Evolutionary conservation across 371 early-diverging fungal genomes (phyloP).

Genomic region (Capillidium rhysosporum): DNA sequence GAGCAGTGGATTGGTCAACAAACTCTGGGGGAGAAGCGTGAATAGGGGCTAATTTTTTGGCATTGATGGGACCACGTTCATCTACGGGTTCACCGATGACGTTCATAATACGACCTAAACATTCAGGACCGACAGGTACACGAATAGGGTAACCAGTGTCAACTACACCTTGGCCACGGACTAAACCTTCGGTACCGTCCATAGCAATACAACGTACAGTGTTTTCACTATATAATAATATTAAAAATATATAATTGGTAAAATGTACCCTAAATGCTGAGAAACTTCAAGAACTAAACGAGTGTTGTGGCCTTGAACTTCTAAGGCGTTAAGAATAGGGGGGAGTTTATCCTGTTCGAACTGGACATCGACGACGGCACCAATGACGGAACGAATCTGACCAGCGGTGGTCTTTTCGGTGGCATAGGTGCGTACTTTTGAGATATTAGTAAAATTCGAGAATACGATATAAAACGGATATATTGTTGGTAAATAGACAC

Average conservation of each 20-base stretch:
- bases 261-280: slow-evolving; percentile 66
- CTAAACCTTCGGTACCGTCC: slow-evolving; percentile 88
- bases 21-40: slow-evolving; percentile 89
- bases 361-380: slow-evolving; percentile 97
- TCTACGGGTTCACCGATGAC: slow-evolving; percentile 97
- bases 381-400: slow-evolving; percentile 73
- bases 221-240: slow-evolving; percentile 48
- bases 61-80: slow-evolving; percentile 90
- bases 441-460: not conserved
- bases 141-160: slow-evolving; percentile 91
- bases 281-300: slow-evolving; percentile 92
- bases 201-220: slow-evolving; percentile 97
- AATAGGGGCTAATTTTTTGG: slow-evolving; percentile 73
- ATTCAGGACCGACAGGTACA: slow-evolving; percentile 88
- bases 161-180: slow-evolving; percentile 86
- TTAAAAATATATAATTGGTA: not conserved
- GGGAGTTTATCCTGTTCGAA: slow-evolving; percentile 84
- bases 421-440: slow-evolving; percentile 19
- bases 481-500: not conserved
- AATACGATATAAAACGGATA: not conserved
- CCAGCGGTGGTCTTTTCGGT: slow-evolving; percentile 22
- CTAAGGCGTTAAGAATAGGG: slow-evolving; percentile 91
- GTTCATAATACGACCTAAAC: slow-evolving; percentile 94
- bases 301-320: slow-evolving; percentile 64
- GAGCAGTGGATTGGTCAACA: slow-evolving; percentile 89